These are phyloP conservation scores for Amaranthus hypochondriacus DNA, from an alignment of 148 eudicot species.

Conservation along the genomic window DNA sequence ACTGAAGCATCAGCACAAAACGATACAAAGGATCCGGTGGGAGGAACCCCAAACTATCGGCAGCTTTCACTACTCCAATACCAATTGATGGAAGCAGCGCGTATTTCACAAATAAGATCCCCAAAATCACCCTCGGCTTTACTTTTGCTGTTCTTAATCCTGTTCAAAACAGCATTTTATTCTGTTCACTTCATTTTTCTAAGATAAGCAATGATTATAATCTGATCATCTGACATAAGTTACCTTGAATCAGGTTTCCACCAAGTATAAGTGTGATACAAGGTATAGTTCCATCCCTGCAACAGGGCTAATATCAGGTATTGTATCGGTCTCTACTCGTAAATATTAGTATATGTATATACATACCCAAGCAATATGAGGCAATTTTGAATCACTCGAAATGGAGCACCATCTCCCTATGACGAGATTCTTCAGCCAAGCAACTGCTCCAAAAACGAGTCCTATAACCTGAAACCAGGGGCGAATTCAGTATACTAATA, in stretches of 20 bases:
- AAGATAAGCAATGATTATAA: neutral
- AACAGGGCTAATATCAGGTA: conserved; percentile 1
- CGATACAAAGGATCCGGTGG: conserved; percentile 69
- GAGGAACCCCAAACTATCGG: conserved; percentile 54
- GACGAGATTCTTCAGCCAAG: conserved; percentile 59
- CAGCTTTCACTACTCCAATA: conserved; percentile 56
- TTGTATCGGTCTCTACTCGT: neutral
- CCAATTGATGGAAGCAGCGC: conserved; percentile 63
- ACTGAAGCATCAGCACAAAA: conserved; percentile 76
- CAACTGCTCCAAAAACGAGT: conserved; percentile 52
- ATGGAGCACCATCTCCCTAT: conserved; percentile 75
- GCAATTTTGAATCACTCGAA: conserved; percentile 70
- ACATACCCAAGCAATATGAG: conserved; percentile 70
- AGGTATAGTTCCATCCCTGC: conserved; percentile 69
- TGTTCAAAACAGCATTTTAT: conserved; percentile 25
- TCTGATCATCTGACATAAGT: neutral
- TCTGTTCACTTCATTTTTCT: neutral
- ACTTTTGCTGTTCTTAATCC: conserved; percentile 48
- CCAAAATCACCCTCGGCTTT: conserved; percentile 31
- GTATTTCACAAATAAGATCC: conserved; percentile 53
- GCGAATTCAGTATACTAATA: no score
- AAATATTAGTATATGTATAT: neutral
- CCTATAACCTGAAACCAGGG: conserved; percentile 49
- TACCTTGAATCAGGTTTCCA: conserved; percentile 81
- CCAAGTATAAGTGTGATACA: conserved; percentile 79